Evolutionary conservation across 2,329 filamentous ascomycete species (phyloP), one percentile per base, ranked within the genome.

Genomic region (Leptosphaerulina australis): DNA sequence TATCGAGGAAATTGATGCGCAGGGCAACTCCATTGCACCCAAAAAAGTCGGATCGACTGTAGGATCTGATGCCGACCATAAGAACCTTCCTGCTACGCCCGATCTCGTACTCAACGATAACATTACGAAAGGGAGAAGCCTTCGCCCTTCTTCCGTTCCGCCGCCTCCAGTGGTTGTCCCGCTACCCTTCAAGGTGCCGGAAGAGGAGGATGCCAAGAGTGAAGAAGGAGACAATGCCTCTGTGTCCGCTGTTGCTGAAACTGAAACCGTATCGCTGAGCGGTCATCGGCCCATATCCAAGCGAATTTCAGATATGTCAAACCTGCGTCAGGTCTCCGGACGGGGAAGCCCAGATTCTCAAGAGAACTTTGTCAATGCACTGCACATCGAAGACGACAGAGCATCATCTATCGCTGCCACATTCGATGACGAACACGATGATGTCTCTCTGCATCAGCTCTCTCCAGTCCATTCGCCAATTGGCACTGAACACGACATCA

Each of bases 181-280:
- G 12, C 74, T 90, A 1, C 87, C 88, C 0, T 89, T 90, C 69
- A 80, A 68, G 8, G 75, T 88, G 1, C 84, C 84, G 0, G 69
- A 71, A 15, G 73, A 76, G 10, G 73, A 77, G 2, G 73, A 78
- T 4, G 67, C 74, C 5, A 36, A 52, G 15, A 60, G 53, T n/a
- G 76, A 81, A 5, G 77, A 79, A 12, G 79, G 81, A 15, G 80
- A 82, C 20, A 67, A 63, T 25, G 36, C 62, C 2, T 73, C 88
- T 1, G 78, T 89, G 15, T 89, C 87, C 3, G 88, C 88, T 22
- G 44, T 69, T 5, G 61, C 67, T 6, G 68, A 69, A 24, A 57
- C 62, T 6, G 56, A 61, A 7, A 53, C 57, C 8, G 57, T 53
- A 5, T 36, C 47, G 12, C 7, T 44, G 7, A 15, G 36, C 7